Evolutionary conservation across 352 stramenopile species (phyloP), one percentile per base, ranked within the genome.

Genomic region (Aphanomyces euteiches): DNA sequence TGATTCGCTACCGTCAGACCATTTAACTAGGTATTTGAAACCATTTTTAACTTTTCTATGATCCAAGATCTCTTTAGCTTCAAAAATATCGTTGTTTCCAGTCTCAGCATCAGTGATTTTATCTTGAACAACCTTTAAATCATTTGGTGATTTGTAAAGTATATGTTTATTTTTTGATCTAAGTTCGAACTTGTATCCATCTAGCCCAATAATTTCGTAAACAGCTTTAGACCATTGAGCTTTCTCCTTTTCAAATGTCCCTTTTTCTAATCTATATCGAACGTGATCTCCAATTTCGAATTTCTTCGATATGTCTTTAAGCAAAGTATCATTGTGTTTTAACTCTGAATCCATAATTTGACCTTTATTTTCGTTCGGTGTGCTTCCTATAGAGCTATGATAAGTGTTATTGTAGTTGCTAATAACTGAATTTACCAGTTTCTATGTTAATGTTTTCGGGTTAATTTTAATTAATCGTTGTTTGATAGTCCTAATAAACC

Each of bases 401-500:
- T 66, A 58, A 21, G 72, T 69, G 21, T 47, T 37, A 28, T 75
- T 75, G 47, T 75, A 75, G 38, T 75, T 75, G 19, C 8, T 8
- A 21, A 75, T 66, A 45, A 72, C 48, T 34, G 72, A 56, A 45
- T 53, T 69, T 15, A 75, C 36, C 48, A 69, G 56, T 3, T 67
- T 61, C 17, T 64, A 47, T 28, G 60, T 72, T 7, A 74, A 17
- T 37, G 19, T 7, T 7, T 28, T 28, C 28, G 28, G 28, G 15
- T 72, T 56, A 17, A 76, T 70, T 7, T 70, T 67, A 6, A 64
- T 74, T 15, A 77, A n/a, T 47, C 19, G 54, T 17, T 69, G 56
- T 28, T 74, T 77, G 15, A 77, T 59, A 1, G 73, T 77, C 36
- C 73, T 19, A 53, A 72, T 77, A 50, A 77, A 77, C 7, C 73